Percentiles rank a stretch among this genome's conserved stretches.
phyloP scores from a whole-genome alignment of 768 basidiomycete genomes.

The Xerocomellus intermedius region DNA sequence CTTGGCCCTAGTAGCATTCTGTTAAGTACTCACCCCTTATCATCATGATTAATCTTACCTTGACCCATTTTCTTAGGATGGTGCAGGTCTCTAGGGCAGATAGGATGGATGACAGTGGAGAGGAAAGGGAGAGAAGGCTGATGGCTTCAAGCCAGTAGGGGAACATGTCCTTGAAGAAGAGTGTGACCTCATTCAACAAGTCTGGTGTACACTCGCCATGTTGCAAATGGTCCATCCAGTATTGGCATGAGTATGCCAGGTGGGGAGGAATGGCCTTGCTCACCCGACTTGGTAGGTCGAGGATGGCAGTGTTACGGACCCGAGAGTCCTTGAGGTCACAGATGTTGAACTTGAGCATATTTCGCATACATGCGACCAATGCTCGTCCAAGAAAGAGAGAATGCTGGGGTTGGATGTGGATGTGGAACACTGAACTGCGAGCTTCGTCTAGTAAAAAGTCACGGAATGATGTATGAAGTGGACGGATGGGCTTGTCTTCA shows the following conservation, averaged over 20 bases:
- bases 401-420: not conserved
- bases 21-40: not conserved
- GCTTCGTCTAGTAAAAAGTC: not conserved
- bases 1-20: not conserved
- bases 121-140: conserved; percentile 4
- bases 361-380: conserved; percentile 1
- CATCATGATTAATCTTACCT: not conserved
- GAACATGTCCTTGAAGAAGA: not conserved
- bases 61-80: not conserved
- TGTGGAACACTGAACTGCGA: not conserved
- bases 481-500: not conserved
- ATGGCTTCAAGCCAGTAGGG: conserved; percentile 27
- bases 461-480: not conserved
- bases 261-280: not conserved
- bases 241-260: not conserved
- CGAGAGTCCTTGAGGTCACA: not conserved
- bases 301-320: not conserved
- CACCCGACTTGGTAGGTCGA: not conserved
- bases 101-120: not conserved
- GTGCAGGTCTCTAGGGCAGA: not conserved
- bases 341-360: too few species aligned
- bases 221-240: conserved; percentile 2
- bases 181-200: not conserved
- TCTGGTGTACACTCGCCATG: not conserved
- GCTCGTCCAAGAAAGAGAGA: not conserved